Base-by-base conservation (phyloP, 2,329 filamentous ascomycete species). In the Claviceps sp. region DNA sequence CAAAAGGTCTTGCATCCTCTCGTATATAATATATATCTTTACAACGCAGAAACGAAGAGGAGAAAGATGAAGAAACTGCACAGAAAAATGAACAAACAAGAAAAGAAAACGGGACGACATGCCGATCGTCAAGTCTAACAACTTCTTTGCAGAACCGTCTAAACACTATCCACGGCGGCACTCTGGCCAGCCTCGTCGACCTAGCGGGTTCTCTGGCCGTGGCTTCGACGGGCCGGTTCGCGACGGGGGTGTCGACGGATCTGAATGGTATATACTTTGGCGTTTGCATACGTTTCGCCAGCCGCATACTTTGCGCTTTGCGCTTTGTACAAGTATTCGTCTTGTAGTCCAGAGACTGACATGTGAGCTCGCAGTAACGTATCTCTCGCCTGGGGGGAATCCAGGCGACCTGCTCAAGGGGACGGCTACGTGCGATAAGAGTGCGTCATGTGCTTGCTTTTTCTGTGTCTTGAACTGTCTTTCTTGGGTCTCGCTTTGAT, bases 151-250 rank as follows among this genome's bases (percentile, higher is more conserved):
- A 89, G 84, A 91, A 91, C 62, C 82, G 87, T 1, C 72, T 91
- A 0, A 77, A 81, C 50, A 89, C 84, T 38, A 75, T 90, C 30
- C 87, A 91, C 60, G 87, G 87, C 18, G 87, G 87, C 4, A 87
- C 86, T 0, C 82, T 91, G 30, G 87, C 87, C 3, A 86, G 82
- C 62, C 82, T 90, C 69, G 82, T 84, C 30, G 81, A 84, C 55
- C 69, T 84, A 0, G 80, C 80, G 11, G 81, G 81, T 14, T 84
- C 81, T 0, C 70, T 84, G 2, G 81, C 81, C 9, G 79, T 84
- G 2, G 81, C 81, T 1, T 84, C 81, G 1, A 80, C 75, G 56
- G 81, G 81, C 0, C 67, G 80, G 1, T 84, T 78, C 58, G 72
- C 75, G 18, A 84, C 81, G 0, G 81, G 81, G 11, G 81, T 84